Evolutionary conservation across 2,329 filamentous ascomycete species (phyloP).

Genomic region (Fonsecaea erecta): DNA sequence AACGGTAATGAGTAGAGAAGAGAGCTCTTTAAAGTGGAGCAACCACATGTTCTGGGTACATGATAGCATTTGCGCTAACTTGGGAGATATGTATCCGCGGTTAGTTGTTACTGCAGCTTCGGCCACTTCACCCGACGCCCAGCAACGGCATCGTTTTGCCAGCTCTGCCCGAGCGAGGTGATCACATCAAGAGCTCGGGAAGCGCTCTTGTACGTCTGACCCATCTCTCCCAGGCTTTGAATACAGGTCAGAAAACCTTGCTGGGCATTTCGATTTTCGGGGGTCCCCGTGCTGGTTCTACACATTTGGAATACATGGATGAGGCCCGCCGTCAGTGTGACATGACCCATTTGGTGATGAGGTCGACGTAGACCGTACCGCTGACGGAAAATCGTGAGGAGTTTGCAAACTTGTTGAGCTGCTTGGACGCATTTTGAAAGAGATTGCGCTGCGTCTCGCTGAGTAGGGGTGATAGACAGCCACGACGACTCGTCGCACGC

Average conservation of each 20-base stretch:
- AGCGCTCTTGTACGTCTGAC: constrained; percentile 31
- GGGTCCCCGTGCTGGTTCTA: constrained; percentile 23
- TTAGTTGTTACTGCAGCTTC: background rate
- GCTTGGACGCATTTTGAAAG: constrained; percentile 15
- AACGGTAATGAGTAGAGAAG: no score
- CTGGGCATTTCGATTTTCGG: constrained; percentile 46
- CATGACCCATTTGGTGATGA: constrained; percentile 25
- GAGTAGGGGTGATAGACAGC: background rate
- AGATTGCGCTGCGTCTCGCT: background rate
- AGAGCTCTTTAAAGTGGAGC: no score
- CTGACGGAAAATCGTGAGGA: constrained; percentile 13
- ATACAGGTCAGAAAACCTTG: constrained; percentile 42
- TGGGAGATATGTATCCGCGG: background rate
- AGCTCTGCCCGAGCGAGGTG: constrained; percentile 20
- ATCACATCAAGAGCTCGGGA: constrained; percentile 31
- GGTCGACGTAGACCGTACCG: constrained; percentile 17
- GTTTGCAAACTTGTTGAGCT: constrained; percentile 10
- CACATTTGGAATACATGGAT: constrained; percentile 23
- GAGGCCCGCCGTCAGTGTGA: constrained; percentile 22
- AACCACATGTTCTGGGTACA: no score
- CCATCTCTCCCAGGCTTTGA: constrained; percentile 32
- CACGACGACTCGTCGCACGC: constrained; percentile 9
- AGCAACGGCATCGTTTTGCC: constrained; percentile 19
- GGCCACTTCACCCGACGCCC: constrained; percentile 21
- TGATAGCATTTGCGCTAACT: no score